These are phyloP conservation scores for Chenopodium formosanum DNA, from an alignment of 148 eudicot genomes.

Conservation along the genomic window DNA sequence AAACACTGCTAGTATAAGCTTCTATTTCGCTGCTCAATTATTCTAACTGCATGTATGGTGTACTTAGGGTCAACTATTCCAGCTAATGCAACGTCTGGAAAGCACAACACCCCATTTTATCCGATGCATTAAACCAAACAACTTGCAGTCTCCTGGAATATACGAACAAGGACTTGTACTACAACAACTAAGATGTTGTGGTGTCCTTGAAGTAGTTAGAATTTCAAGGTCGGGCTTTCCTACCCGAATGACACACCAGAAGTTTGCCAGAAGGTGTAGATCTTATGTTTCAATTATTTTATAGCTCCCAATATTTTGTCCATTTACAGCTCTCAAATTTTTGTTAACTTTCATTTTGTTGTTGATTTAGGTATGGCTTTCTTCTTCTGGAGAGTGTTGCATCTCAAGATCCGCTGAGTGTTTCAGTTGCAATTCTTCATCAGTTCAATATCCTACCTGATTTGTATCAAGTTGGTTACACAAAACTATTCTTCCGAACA, in stretches of 20 bases:
- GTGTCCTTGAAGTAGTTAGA: constrained; percentile 94
- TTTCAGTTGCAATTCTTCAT: constrained; percentile 87
- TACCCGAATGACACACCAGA: constrained; percentile 88
- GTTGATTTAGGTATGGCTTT: constrained; percentile 74
- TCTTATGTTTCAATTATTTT: constrained; percentile 1
- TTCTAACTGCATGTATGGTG: not conserved
- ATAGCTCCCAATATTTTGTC: not conserved
- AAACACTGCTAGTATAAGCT: not conserved
- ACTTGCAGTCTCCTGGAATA: constrained; percentile 72
- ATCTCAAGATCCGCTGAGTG: constrained; percentile 83
- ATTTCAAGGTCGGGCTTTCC: constrained; percentile 96
- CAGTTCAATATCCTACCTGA: constrained; percentile 90
- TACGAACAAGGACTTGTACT: constrained; percentile 78
- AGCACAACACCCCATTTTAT: constrained; percentile 95
- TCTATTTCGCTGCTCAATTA: not conserved
- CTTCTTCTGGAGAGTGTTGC: constrained; percentile 73
- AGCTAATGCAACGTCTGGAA: constrained; percentile 93
- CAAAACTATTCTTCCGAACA: constrained; percentile 89
- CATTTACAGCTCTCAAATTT: not conserved
- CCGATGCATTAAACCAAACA: constrained; percentile 98
- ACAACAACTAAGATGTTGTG: constrained; percentile 93
- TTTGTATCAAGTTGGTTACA: constrained; percentile 97
- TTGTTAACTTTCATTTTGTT: not conserved
- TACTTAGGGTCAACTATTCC: constrained; percentile 89
- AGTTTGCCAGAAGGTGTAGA: constrained; percentile 79